Evolutionary conservation across 2,329 filamentous ascomycete genomes (phyloP).

Genomic region (Botrytis tulipae): DNA sequence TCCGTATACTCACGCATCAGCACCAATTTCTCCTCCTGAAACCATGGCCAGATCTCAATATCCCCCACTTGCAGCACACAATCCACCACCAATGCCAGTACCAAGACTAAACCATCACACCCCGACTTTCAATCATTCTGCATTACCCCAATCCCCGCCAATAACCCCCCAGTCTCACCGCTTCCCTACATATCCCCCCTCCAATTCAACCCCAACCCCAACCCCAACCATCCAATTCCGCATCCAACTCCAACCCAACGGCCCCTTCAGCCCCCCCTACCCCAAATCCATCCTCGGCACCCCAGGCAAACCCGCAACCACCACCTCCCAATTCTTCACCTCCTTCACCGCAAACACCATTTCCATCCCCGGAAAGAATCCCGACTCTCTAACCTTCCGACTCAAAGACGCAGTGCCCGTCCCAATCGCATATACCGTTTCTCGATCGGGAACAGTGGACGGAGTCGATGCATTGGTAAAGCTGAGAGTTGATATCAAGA

Average conservation of each 20-base stretch:
- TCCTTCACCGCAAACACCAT: background rate
- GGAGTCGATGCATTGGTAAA: background rate
- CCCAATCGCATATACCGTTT: background rate
- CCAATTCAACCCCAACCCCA: background rate
- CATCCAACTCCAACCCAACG: background rate
- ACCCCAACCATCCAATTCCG: background rate
- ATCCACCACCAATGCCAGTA: background rate
- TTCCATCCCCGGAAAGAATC: too few relatives aligned
- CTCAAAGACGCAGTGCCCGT: constrained; percentile 2
- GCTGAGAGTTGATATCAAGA: background rate
- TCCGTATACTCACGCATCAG: background rate
- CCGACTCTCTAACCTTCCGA: background rate
- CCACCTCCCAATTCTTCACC: background rate
- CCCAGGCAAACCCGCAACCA: background rate
- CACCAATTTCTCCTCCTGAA: background rate
- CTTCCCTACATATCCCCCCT: too few relatives aligned
- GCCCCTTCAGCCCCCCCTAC: constrained; percentile 3
- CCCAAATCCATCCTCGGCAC: background rate
- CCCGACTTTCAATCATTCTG: background rate
- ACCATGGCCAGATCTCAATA: background rate
- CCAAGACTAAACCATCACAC: background rate
- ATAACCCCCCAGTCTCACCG: background rate
- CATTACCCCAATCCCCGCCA: background rate
- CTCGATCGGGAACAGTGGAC: background rate
- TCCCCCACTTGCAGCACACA: background rate